These are phyloP conservation scores for Penicillium verrucosum DNA, from an alignment of 2,329 filamentous ascomycete genomes.

Conservation along the genomic window DNA sequence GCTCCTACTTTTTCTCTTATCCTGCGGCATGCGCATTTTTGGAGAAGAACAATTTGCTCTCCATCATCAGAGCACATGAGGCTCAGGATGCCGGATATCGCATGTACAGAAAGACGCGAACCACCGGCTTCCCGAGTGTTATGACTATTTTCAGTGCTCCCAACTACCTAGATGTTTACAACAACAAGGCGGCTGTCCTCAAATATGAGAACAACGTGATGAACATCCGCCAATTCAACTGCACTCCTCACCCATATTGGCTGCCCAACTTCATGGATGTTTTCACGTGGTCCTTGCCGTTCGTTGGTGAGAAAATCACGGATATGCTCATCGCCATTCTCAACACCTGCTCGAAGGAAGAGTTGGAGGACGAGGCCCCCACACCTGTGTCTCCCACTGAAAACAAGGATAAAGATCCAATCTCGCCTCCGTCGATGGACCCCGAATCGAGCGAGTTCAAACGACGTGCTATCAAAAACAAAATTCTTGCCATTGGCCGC, in stretches of 20 bases:
- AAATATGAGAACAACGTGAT: conserved; percentile 99
- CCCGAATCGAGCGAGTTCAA: conserved; percentile 90
- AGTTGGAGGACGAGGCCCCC: conserved; percentile 84
- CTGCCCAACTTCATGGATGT: conserved; percentile 99
- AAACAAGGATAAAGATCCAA: not conserved
- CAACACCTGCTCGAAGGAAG: conserved; percentile 98
- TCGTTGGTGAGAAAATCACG: conserved; percentile 98
- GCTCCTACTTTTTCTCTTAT: conserved; percentile 99
- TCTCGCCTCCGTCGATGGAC: conserved; percentile 71
- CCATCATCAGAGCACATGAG: conserved; percentile 95
- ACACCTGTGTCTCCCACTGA: conserved; percentile 61
- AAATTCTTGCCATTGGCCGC: conserved; percentile 95
- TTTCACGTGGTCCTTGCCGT: conserved; percentile 99
- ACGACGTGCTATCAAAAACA: conserved; percentile 97
- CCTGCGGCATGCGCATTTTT: conserved; percentile 94
- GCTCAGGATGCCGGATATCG: conserved; percentile 97
- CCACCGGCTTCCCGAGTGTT: conserved; percentile 96
- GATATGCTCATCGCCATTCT: conserved; percentile 99
- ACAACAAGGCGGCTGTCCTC: conserved; percentile 98
- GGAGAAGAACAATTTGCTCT: conserved; percentile 97
- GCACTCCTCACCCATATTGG: conserved; percentile 98
- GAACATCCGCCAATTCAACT: conserved; percentile 99
- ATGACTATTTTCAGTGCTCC: conserved; percentile 99
- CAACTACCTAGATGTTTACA: conserved; percentile 98
- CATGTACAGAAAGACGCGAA: conserved; percentile 98